Conservation (phyloP, 805 yeast genomes). For the Candida peoriensis region DNA sequence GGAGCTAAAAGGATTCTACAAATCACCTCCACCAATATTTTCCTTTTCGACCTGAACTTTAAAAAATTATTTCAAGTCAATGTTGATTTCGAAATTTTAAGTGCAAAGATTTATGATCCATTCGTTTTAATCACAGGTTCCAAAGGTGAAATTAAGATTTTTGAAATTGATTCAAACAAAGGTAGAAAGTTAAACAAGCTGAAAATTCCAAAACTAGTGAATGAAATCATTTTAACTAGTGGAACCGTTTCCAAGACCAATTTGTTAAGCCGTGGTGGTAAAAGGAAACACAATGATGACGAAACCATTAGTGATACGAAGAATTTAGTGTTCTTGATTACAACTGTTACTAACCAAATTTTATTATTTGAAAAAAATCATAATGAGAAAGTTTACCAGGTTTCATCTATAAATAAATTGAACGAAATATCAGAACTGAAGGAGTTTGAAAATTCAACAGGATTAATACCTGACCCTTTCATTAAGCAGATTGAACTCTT, state of each 20-base stretch:
- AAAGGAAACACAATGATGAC: conserved; percentile 23
- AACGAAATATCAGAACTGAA: conserved; percentile 34
- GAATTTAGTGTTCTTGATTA: conserved; percentile 50
- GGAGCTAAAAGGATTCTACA: conserved; percentile 61
- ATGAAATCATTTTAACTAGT: conserved; percentile 55
- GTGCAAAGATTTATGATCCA: conserved; percentile 59
- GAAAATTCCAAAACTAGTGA: conserved; percentile 30
- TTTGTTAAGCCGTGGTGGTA: conserved; percentile 35
- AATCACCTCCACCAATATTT: conserved; percentile 61
- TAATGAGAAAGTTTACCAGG: conserved; percentile 33
- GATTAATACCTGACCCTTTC: conserved; percentile 61
- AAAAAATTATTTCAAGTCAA: conserved; percentile 45
- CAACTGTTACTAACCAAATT: conserved; percentile 73
- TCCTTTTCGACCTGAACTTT: conserved; percentile 59
- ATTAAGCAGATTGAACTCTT: conserved; percentile 64
- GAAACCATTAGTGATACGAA: conserved; percentile 20
- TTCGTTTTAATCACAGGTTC: conserved; percentile 58
- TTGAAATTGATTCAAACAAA: conserved; percentile 33
- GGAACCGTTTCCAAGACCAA: conserved; percentile 57
- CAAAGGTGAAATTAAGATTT: conserved; percentile 66
- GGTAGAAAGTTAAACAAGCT: conserved; percentile 32
- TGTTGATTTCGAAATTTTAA: conserved; percentile 56
- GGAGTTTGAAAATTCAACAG: conserved; percentile 29
- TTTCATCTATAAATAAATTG: conserved; percentile 32
- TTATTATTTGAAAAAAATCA: conserved; percentile 56